These are phyloP conservation scores for Porogramme epimiltina DNA, from an alignment of 1,284 basidiomycete species.

Conservation along the genomic window DNA sequence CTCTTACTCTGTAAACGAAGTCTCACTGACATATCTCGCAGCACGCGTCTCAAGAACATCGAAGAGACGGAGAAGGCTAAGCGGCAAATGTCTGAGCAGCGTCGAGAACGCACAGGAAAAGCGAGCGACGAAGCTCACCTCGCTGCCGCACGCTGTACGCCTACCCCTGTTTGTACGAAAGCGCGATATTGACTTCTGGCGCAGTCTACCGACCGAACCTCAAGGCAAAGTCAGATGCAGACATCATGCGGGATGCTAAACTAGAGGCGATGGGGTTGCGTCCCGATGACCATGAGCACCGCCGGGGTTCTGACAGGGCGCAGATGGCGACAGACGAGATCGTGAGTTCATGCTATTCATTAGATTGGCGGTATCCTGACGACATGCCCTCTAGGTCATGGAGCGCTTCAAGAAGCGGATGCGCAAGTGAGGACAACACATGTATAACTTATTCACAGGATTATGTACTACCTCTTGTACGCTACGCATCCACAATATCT, in stretches of 20 bases:
- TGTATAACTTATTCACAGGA: constrained; percentile 7
- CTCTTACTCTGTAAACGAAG: neutral
- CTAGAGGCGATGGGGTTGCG: constrained; percentile 79
- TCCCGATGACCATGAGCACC: constrained; percentile 50
- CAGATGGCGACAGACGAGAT: constrained; percentile 92
- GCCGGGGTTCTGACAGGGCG: constrained; percentile 50
- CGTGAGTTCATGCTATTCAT: constrained; percentile 45
- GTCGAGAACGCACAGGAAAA: constrained; percentile 55
- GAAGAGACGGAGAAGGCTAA: constrained; percentile 97
- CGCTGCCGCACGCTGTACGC: constrained; percentile 82
- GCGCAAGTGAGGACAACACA: constrained; percentile 51
- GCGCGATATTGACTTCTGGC: constrained; percentile 1
- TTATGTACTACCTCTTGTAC: neutral
- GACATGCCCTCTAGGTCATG: constrained; percentile 59
- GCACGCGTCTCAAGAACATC: constrained; percentile 90
- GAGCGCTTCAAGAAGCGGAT: constrained; percentile 87
- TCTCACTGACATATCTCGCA: constrained; percentile 32
- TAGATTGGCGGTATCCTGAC: neutral
- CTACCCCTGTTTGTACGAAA: neutral
- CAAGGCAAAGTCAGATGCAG: constrained; percentile 80
- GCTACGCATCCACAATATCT: no score
- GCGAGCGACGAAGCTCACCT: constrained; percentile 77
- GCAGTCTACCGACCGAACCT: constrained; percentile 83
- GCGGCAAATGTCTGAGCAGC: constrained; percentile 75
- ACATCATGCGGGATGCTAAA: constrained; percentile 84